A percentile compares a stretch with the other conserved stretches of the same genome.
Conservation (phyloP, 2,329 filamentous ascomycete genomes). For the Magnaporthales sp. region DNA sequence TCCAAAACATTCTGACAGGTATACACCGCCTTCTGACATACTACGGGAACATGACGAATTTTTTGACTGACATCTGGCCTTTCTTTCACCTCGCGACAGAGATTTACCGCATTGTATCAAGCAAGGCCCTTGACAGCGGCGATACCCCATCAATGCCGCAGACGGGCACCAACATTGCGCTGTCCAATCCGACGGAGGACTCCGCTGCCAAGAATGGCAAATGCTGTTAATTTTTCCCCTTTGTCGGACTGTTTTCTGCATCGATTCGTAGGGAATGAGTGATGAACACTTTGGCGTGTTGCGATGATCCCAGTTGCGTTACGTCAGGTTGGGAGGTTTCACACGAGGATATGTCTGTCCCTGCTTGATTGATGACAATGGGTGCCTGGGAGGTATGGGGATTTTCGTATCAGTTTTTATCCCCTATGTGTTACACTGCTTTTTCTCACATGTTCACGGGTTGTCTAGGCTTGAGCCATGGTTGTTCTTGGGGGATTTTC, state of each 20-base stretch:
- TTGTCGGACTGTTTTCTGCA: neutral
- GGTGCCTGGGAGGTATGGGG: neutral
- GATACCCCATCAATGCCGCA: slow-evolving; percentile 65
- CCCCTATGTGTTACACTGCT: slow-evolving; percentile 1
- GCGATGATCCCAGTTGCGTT: neutral
- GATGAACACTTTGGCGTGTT: slow-evolving; percentile 3
- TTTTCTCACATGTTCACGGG: neutral
- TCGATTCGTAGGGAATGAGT: neutral
- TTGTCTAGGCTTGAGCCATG: neutral
- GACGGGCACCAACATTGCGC: slow-evolving; percentile 67
- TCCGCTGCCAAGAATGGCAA: slow-evolving; percentile 67
- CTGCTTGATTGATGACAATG: neutral
- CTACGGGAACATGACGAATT: neutral
- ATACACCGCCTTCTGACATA: slow-evolving; percentile 22
- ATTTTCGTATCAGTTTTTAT: neutral
- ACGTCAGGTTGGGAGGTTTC: neutral
- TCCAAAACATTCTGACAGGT: slow-evolving; percentile 99
- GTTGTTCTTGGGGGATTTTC: neutral
- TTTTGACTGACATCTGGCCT: neutral
- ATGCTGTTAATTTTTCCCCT: slow-evolving; percentile 57
- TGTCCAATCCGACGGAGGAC: slow-evolving; percentile 77
- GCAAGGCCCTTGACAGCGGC: slow-evolving; percentile 89
- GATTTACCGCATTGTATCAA: slow-evolving; percentile 98
- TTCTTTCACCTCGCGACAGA: slow-evolving; percentile 44
- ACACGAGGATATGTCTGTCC: neutral